Percentiles rank a stretch among this genome's conserved stretches.
phyloP scores from a whole-genome alignment of 257 asterid genomes.

The Salvia splendens region DNA sequence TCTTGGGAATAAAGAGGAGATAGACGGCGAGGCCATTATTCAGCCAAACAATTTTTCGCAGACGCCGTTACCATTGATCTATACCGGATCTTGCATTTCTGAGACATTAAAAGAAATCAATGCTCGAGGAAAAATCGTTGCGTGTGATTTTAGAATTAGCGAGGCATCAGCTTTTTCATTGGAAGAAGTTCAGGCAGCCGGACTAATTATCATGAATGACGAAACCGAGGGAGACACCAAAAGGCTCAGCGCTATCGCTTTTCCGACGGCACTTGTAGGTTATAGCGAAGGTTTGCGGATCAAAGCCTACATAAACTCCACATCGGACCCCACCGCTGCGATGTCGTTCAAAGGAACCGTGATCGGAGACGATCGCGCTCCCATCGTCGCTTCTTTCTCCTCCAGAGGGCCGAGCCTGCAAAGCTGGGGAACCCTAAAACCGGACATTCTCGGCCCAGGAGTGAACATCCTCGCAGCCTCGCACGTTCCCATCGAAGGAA shows the following conservation, averaged over 20 bases:
- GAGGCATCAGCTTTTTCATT: too few relatives aligned
- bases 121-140: slow-evolving; percentile 41
- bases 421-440: slow-evolving; percentile 52
- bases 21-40: slow-evolving; percentile 37
- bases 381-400: slow-evolving; percentile 20
- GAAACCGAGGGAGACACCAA: too few relatives aligned
- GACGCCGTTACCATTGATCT: slow-evolving; percentile 36
- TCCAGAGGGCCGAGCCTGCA: slow-evolving; percentile 51
- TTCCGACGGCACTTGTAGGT: slow-evolving; percentile 13
- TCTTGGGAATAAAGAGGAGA: slow-evolving; percentile 25
- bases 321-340: slow-evolving; percentile 33
- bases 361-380: slow-evolving; percentile 30
- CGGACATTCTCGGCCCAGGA: slow-evolving; percentile 57
- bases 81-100: background rate
- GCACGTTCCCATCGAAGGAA: slow-evolving; percentile 43
- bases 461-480: slow-evolving; percentile 51
- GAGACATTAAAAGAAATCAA: slow-evolving; percentile 5
- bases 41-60: slow-evolving; percentile 38
- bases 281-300: slow-evolving; percentile 29
- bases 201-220: too few relatives aligned
- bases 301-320: slow-evolving; percentile 35
- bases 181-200: too few relatives aligned
- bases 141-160: slow-evolving; percentile 10
- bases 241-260: slow-evolving; percentile 38
- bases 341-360: slow-evolving; percentile 31